These are phyloP conservation scores for Colletotrichum lini DNA, from an alignment of 2,329 filamentous ascomycete species.

Conservation along the genomic window DNA sequence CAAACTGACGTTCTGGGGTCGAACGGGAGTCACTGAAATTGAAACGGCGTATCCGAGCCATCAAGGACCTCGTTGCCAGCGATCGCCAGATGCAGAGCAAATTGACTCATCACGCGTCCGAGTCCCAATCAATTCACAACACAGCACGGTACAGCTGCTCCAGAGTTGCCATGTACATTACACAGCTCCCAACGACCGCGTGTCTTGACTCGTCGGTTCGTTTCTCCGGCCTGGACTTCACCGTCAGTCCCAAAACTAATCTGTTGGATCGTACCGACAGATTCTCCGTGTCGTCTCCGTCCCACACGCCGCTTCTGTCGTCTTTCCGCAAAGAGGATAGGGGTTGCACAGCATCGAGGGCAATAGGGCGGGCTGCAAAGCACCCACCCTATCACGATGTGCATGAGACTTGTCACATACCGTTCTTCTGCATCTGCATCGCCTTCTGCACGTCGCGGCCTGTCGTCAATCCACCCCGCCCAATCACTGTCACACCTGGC, in stretches of 20 bases:
- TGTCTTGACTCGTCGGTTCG: neutral
- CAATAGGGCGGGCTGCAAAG: neutral
- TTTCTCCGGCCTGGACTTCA: neutral
- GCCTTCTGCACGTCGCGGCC: constrained; percentile 5
- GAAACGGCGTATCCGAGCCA: constrained; percentile 25
- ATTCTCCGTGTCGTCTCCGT: neutral
- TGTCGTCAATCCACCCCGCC: constrained; percentile 19
- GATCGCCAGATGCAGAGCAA: neutral
- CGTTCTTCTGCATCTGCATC: constrained; percentile 15
- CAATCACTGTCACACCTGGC: constrained; percentile 13
- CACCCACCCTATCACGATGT: constrained; percentile 14
- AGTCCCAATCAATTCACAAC: constrained; percentile 37
- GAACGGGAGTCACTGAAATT: constrained; percentile 27
- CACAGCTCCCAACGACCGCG: neutral
- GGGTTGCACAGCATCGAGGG: constrained; percentile 9
- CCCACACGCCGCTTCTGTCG: neutral
- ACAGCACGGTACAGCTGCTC: constrained; percentile 17
- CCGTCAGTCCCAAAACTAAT: too few relatives aligned
- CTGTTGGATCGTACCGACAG: neutral
- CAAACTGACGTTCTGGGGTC: neutral
- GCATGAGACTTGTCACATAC: constrained; percentile 18
- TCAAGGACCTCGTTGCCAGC: constrained; percentile 20
- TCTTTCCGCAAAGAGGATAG: constrained; percentile 6
- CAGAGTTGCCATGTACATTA: constrained; percentile 2
- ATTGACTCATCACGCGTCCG: constrained; percentile 25